Evolutionary conservation across 306 rosid genomes (phyloP), one percentile per base, ranked within the genome.

Genomic region (Inga oerstediana): DNA sequence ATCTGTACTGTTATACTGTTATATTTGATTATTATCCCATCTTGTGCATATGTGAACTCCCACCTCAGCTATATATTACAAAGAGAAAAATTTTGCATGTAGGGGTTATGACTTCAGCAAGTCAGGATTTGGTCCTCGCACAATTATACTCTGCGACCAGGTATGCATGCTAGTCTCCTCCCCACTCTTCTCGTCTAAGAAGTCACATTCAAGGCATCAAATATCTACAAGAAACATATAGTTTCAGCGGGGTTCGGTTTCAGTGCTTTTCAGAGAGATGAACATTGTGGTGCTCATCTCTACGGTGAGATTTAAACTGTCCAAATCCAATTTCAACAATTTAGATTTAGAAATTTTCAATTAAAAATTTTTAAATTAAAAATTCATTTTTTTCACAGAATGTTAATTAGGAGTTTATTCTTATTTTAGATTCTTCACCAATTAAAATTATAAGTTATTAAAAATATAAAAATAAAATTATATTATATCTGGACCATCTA

Each of bases 91-190:
- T 84, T 84, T 84, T 77, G 13, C 79, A 44, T 82, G 79, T 86
- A 95, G 99, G 88, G 96, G 91, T 34, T 88, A 84, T 87, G 98
- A 90, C 87, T 95, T 95, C 90, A 95, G 99, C 93, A 93, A 78
- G 88, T 89, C 97, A 43, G 99, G 99, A 48, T 95, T 95, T 88
- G 98, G 99, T 69, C 98, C 99, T 45, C 95, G 97, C 59, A 95
- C 98, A 58, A 91, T 95, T 74, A 91, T 93, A 87, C 87, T 95
- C 27, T 95, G 98, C 75, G 99, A 93, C 84, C 99, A 95, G 98
- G 98, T 91, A 79, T 69, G 54, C 78, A 37, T 30, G 61, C 59
- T 52, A 59, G 58, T 59, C 34, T 59, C 66, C 66, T 59, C 8
- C 66, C 66, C 32, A 5, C 20, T 12, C 70, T 64, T 32, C 45